A percentile compares a stretch with the other conserved stretches of the same genome.
Evolutionary conservation across 805 yeast genomes (phyloP).

Genomic region (Ogataea allantospora): DNA sequence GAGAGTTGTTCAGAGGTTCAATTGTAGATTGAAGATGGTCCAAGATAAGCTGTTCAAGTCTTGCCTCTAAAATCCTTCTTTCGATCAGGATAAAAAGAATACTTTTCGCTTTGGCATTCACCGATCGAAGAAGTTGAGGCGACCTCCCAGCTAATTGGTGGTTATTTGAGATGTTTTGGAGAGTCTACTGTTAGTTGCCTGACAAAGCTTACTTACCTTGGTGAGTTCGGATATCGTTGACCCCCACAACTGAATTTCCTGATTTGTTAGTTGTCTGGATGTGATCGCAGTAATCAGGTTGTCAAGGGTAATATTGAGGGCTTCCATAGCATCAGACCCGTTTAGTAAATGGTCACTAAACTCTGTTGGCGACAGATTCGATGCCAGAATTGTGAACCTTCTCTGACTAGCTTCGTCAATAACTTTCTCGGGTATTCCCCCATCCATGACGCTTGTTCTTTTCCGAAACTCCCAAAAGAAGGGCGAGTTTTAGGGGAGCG

Average conservation of each 20-base stretch:
- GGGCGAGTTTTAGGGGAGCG: neutral
- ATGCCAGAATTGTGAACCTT: too few relatives aligned
- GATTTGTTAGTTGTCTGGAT: neutral
- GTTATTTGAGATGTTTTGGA: neutral
- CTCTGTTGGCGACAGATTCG: neutral
- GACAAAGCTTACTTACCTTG: neutral
- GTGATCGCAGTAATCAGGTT: neutral
- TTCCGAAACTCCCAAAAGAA: too few relatives aligned
- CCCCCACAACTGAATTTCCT: neutral
- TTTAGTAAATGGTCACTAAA: too few relatives aligned
- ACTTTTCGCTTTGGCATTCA: slow-evolving; percentile 1
- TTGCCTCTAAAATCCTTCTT: neutral
- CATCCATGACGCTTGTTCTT: neutral
- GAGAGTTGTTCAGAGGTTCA: too few relatives aligned
- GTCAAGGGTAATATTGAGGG: neutral
- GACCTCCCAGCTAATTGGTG: neutral
- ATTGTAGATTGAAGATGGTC: neutral
- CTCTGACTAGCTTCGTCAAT: too few relatives aligned
- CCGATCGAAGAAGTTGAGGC: neutral
- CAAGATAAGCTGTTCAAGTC: slow-evolving; percentile 4
- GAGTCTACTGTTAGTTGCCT: slow-evolving; percentile 1
- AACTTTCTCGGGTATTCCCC: too few relatives aligned
- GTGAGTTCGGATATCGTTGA: neutral
- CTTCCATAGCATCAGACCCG: neutral
- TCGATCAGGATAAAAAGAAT: slow-evolving; percentile 4